Evolutionary conservation across 2,329 filamentous ascomycete species (phyloP).

Genomic region (Bipolaris gigantea): DNA sequence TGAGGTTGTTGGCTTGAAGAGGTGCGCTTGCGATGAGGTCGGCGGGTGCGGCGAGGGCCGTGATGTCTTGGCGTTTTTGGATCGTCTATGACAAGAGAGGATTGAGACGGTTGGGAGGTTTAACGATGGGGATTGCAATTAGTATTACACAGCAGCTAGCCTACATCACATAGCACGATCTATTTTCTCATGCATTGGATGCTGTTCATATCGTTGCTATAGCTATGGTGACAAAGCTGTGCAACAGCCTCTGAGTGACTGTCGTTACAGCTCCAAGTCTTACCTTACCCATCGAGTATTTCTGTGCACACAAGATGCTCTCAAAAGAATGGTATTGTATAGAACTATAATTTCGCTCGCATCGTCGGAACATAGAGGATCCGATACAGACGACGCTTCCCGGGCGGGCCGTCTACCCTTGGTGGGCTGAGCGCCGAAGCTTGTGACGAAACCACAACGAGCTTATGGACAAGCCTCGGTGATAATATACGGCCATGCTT

Average conservation of each 20-base stretch:
- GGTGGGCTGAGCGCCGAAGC: constrained; percentile 9
- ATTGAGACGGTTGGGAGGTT: neutral
- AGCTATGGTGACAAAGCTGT: neutral
- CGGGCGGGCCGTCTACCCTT: constrained; percentile 4
- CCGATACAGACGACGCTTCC: constrained; percentile 6
- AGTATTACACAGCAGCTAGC: too few species aligned
- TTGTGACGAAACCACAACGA: constrained; percentile 9
- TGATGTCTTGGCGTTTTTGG: constrained; percentile 20
- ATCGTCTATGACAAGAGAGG: neutral
- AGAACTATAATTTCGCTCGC: neutral
- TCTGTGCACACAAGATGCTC: neutral
- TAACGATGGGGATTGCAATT: neutral
- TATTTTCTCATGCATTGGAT: neutral
- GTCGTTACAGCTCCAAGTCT: neutral
- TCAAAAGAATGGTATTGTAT: neutral
- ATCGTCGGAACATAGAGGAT: constrained; percentile 1
- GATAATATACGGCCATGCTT: neutral
- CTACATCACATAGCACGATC: too few species aligned
- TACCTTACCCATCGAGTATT: neutral
- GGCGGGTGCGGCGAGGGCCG: constrained; percentile 19
- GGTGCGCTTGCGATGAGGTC: constrained; percentile 22
- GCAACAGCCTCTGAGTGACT: neutral
- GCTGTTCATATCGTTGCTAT: neutral
- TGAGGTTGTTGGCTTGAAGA: constrained; percentile 13
- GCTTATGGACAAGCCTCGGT: constrained; percentile 10